These are phyloP conservation scores for Dothistroma septosporum DNA, from an alignment of 2,329 filamentous ascomycete species.

Conservation along the genomic window DNA sequence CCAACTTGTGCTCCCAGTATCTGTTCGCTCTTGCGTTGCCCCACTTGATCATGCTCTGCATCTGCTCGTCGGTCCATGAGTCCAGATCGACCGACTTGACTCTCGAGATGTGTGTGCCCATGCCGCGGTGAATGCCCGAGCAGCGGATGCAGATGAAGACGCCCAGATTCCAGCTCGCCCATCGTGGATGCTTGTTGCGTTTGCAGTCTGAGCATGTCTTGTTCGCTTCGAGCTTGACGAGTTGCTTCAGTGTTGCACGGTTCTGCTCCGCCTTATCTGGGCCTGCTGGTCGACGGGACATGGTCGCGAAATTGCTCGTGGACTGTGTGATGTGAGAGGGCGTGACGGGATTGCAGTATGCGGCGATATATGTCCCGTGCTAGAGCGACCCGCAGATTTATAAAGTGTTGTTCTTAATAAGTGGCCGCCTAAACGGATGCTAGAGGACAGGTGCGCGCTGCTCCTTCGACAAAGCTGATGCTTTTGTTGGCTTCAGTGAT, in stretches of 20 bases:
- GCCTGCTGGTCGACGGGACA: conserved; percentile 73
- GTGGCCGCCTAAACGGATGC: neutral
- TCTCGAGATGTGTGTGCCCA: conserved; percentile 97
- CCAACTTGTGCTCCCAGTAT: conserved; percentile 96
- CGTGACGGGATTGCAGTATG: neutral
- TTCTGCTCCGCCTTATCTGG: conserved; percentile 91
- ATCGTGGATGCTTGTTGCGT: conserved; percentile 97
- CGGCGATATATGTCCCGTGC: neutral
- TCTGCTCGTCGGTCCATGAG: conserved; percentile 96
- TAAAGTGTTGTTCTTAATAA: neutral
- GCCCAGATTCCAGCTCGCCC: conserved; percentile 98
- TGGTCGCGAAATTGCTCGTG: conserved; percentile 37
- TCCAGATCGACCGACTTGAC: conserved; percentile 98
- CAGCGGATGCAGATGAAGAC: conserved; percentile 95
- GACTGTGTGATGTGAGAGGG: neutral
- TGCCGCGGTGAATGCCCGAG: conserved; percentile 95
- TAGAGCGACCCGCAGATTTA: neutral
- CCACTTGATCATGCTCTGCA: conserved; percentile 91
- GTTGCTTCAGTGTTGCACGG: conserved; percentile 85
- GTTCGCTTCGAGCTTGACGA: conserved; percentile 91
- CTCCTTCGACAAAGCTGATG: neutral
- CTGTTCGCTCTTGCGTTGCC: conserved; percentile 95
- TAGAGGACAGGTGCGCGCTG: neutral
- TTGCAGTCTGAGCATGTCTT: conserved; percentile 99
- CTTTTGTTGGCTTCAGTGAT: neutral